These are phyloP conservation scores for Schizophyllum amplum DNA, from an alignment of 1,284 basidiomycete species.

Conservation along the genomic window DNA sequence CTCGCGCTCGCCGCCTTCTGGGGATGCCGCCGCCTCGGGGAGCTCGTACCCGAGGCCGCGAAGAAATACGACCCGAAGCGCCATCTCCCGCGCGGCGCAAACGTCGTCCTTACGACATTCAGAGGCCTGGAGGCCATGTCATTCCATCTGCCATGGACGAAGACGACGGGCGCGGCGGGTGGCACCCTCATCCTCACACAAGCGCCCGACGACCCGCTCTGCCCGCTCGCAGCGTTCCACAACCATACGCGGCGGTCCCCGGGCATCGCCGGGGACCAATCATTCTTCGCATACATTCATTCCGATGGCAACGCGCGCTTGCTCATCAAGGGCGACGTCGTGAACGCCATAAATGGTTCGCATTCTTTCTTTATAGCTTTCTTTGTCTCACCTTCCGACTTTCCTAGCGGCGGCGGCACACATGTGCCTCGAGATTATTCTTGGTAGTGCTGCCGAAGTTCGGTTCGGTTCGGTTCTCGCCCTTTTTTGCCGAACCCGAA, in stretches of 20 bases:
- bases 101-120: neutral
- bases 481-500: too few relatives aligned
- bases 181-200: slow-evolving; percentile 7
- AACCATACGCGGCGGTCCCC: slow-evolving; percentile 6
- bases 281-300: too few relatives aligned
- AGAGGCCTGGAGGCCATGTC: neutral
- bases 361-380: too few relatives aligned
- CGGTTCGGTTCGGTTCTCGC: too few relatives aligned
- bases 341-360: too few relatives aligned
- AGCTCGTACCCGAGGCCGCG: neutral
- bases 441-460: too few relatives aligned
- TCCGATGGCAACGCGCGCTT: too few relatives aligned
- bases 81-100: slow-evolving; percentile 3
- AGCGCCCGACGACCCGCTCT: slow-evolving; percentile 3
- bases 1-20: neutral
- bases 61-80: slow-evolving; percentile 1
- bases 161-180: slow-evolving; percentile 7
- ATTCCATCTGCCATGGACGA: slow-evolving; percentile 11
- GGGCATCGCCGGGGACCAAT: too few relatives aligned
- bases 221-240: slow-evolving; percentile 9
- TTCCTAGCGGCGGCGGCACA: too few relatives aligned
- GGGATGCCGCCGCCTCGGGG: slow-evolving; percentile 6
- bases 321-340: too few relatives aligned
- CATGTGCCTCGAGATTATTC: too few relatives aligned
- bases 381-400: too few relatives aligned